Evolutionary conservation across 1,284 basidiomycete species (phyloP).

Genomic region (Ustilago trichophora): DNA sequence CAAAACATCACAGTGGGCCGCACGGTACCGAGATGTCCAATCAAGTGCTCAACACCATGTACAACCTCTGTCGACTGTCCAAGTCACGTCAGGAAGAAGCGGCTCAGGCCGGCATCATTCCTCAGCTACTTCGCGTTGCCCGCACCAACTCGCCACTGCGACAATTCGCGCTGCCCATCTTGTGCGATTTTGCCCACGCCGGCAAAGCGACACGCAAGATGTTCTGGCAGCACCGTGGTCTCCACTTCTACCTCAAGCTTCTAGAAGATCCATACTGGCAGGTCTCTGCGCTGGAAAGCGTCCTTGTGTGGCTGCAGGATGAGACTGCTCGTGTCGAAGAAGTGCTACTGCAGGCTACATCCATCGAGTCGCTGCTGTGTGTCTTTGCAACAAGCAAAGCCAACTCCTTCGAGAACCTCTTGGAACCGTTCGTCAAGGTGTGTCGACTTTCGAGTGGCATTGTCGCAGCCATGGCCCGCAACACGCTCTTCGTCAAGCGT

Average conservation of each 20-base stretch:
- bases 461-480: constrained; percentile 77
- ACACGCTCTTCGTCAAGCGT: constrained; percentile 83
- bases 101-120: constrained; percentile 91
- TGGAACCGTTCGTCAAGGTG: constrained; percentile 81
- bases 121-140: constrained; percentile 86
- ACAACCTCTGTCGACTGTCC: constrained; percentile 60
- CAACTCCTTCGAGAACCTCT: constrained; percentile 90
- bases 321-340: constrained; percentile 93
- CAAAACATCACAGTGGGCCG: constrained; percentile 79
- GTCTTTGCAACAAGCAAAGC: constrained; percentile 85
- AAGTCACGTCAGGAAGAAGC: constrained; percentile 83
- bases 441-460: constrained; percentile 80
- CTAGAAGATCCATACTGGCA: constrained; percentile 95
- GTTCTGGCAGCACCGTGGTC: constrained; percentile 65
- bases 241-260: constrained; percentile 79
- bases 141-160: constrained; percentile 87
- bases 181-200: constrained; percentile 74
- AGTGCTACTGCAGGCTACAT: constrained; percentile 76
- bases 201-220: constrained; percentile 58
- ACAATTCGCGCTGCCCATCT: constrained; percentile 93
- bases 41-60: constrained; percentile 62
- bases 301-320: constrained; percentile 92
- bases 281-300: constrained; percentile 87
- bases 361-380: constrained; percentile 78
- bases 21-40: constrained; percentile 75